These are phyloP conservation scores for Orbilia quercus DNA, from an alignment of 2,329 filamentous ascomycete species.

Conservation along the genomic window DNA sequence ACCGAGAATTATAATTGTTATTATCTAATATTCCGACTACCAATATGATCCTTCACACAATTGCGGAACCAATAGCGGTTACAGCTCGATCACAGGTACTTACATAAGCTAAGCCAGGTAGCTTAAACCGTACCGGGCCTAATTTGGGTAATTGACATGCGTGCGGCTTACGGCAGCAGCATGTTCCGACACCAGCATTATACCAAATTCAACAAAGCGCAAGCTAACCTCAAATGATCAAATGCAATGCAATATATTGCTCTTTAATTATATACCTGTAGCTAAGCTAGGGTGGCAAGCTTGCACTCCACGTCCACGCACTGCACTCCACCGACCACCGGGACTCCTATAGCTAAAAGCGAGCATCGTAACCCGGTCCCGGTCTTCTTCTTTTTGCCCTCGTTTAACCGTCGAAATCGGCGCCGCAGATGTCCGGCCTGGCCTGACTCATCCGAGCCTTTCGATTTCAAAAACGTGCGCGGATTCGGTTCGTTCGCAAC, in stretches of 20 bases:
- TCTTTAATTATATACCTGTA: too few species aligned
- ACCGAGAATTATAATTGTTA: constrained; percentile 17
- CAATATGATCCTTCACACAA: constrained; percentile 40
- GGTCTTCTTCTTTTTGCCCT: background rate
- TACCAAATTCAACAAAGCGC: too few species aligned
- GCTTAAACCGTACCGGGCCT: too few species aligned
- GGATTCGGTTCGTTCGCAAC: constrained; percentile 27
- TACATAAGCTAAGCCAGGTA: too few species aligned
- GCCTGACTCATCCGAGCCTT: constrained; percentile 25
- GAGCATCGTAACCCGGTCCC: background rate
- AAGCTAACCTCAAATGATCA: too few species aligned
- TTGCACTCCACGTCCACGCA: too few species aligned
- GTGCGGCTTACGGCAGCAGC: constrained; percentile 1
- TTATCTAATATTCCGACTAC: constrained; percentile 31
- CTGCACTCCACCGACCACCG: too few species aligned
- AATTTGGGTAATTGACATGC: too few species aligned
- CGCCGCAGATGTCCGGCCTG: constrained; percentile 50
- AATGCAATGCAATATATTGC: too few species aligned
- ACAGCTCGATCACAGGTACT: background rate
- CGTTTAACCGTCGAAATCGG: constrained; percentile 36
- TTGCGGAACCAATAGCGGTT: constrained; percentile 20
- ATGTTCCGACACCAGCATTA: background rate
- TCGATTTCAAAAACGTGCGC: too few species aligned
- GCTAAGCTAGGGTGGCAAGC: too few species aligned
- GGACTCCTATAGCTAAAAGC: background rate